Percentiles rank a stretch among this genome's conserved stretches.
phyloP scores from a whole-genome alignment of 352 stramenopile genomes.

The Globisporangium nodosum region DNA sequence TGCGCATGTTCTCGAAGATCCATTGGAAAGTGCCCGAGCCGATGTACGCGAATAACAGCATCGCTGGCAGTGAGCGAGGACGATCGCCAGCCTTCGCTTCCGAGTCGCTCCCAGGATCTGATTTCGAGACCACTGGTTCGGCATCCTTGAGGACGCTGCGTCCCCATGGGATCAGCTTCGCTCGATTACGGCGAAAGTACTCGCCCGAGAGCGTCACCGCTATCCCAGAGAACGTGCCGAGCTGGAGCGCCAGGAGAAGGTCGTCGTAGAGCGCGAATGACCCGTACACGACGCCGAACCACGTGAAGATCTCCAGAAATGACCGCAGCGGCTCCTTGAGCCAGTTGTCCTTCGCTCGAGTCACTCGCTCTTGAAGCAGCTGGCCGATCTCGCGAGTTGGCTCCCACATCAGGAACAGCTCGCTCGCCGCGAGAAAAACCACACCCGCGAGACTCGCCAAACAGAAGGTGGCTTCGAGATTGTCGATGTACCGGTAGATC shows the following conservation, averaged over 20 bases:
- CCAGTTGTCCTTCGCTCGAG: constrained; percentile 76
- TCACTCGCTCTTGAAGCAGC: constrained; percentile 74
- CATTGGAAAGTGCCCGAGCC: constrained; percentile 83
- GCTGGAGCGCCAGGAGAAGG: constrained; percentile 65
- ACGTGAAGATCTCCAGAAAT: constrained; percentile 81
- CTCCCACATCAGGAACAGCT: constrained; percentile 80
- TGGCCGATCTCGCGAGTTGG: constrained; percentile 64
- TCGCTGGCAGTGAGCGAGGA: constrained; percentile 36
- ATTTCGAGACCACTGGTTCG: constrained; percentile 1
- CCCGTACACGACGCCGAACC: constrained; percentile 70
- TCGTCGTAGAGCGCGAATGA: constrained; percentile 83
- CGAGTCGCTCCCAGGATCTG: constrained; percentile 6
- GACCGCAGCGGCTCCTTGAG: constrained; percentile 64
- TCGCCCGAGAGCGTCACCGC: constrained; percentile 73
- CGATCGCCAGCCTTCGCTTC: constrained; percentile 5
- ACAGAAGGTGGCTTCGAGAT: constrained; percentile 80
- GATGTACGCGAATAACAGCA: constrained; percentile 83
- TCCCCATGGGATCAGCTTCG: constrained; percentile 48
- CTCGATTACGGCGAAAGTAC: constrained; percentile 62
- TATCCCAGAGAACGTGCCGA: constrained; percentile 81
- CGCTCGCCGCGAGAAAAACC: constrained; percentile 73
- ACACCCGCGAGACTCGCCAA: constrained; percentile 72
- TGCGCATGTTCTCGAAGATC: constrained; percentile 87
- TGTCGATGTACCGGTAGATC: constrained; percentile 85
- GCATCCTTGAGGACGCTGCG: constrained; percentile 8